These are phyloP conservation scores for Lasiodiplodia theobromae DNA, from an alignment of 2,329 filamentous ascomycete genomes.

Conservation along the genomic window DNA sequence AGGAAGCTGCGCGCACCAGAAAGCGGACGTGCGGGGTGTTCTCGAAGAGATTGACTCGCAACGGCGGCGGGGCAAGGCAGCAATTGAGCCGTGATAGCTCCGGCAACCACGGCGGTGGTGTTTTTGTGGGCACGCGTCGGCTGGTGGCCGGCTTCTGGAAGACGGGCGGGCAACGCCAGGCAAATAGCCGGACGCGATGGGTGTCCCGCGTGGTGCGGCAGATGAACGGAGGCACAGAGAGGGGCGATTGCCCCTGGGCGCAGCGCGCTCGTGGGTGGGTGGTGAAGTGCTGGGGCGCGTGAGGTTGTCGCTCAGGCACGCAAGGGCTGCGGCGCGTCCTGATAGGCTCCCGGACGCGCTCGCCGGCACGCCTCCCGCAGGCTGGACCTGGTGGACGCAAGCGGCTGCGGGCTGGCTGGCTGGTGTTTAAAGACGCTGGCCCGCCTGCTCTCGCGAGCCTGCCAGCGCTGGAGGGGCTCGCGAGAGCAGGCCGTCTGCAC, in stretches of 20 bases:
- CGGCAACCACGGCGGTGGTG: conserved; percentile 25
- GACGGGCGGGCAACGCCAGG: neutral
- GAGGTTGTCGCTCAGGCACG: conserved; percentile 7
- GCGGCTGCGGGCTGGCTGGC: conserved; percentile 12
- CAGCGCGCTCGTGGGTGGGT: neutral
- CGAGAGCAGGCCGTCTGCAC: neutral
- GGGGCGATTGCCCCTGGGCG: neutral
- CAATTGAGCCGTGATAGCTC: conserved; percentile 20
- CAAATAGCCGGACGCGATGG: neutral
- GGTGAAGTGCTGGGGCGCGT: conserved; percentile 2
- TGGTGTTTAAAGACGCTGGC: conserved; percentile 20
- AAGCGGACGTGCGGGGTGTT: conserved; percentile 25
- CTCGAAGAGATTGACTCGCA: conserved; percentile 21
- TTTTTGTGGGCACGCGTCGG: conserved; percentile 7
- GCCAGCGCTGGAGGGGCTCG: neutral
- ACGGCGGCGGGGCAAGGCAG: conserved; percentile 15
- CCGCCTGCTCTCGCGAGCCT: conserved; percentile 2
- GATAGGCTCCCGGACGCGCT: conserved; percentile 18
- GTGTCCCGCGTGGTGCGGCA: neutral
- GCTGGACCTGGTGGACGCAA: conserved; percentile 5
- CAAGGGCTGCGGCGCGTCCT: conserved; percentile 27
- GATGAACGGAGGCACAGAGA: neutral
- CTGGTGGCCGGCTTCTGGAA: conserved; percentile 10
- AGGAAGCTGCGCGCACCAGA: conserved; percentile 12
- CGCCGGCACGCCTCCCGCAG: conserved; percentile 16